Evolutionary conservation across 345 rosid genomes (phyloP).

Genomic region (Firmiana major): DNA sequence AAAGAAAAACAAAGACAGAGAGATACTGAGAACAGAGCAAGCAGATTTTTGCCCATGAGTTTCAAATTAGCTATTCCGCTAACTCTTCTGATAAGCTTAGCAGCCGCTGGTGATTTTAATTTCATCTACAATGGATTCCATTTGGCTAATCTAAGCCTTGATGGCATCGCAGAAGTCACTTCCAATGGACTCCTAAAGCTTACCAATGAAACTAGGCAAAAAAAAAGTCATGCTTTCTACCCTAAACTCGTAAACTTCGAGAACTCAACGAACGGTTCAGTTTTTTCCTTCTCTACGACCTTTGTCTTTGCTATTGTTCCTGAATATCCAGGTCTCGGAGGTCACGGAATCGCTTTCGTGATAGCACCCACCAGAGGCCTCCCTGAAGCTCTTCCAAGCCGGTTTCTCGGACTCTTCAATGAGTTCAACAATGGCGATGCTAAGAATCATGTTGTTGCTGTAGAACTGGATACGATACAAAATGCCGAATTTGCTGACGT

Average conservation of each 20-base stretch:
- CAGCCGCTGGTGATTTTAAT: constrained; percentile 7
- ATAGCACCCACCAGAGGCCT: constrained; percentile 9
- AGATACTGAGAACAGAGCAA: background rate
- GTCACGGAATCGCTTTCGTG: constrained; percentile 10
- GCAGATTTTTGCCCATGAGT: constrained; percentile 16
- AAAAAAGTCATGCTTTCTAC: constrained; percentile 47
- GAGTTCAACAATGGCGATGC: background rate
- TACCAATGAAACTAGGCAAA: constrained; percentile 30
- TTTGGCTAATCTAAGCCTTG: constrained; percentile 31
- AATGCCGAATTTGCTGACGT: constrained; percentile 14
- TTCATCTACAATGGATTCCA: constrained; percentile 36
- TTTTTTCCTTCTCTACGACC: constrained; percentile 46
- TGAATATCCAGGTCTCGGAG: constrained; percentile 15
- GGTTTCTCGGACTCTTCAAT: constrained; percentile 22
- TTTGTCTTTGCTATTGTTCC: constrained; percentile 55
- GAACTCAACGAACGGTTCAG: constrained; percentile 27
- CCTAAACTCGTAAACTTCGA: constrained; percentile 28
- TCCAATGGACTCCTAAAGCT: constrained; percentile 39
- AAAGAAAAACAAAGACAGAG: background rate
- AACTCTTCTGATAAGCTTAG: background rate
- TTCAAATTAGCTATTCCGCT: constrained; percentile 6
- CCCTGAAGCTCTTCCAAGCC: background rate
- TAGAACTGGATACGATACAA: constrained; percentile 24
- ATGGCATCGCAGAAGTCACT: constrained; percentile 33
- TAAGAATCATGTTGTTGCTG: constrained; percentile 24